Evolutionary conservation across 768 basidiomycete genomes (phyloP).

Genomic region (Postia placenta): DNA sequence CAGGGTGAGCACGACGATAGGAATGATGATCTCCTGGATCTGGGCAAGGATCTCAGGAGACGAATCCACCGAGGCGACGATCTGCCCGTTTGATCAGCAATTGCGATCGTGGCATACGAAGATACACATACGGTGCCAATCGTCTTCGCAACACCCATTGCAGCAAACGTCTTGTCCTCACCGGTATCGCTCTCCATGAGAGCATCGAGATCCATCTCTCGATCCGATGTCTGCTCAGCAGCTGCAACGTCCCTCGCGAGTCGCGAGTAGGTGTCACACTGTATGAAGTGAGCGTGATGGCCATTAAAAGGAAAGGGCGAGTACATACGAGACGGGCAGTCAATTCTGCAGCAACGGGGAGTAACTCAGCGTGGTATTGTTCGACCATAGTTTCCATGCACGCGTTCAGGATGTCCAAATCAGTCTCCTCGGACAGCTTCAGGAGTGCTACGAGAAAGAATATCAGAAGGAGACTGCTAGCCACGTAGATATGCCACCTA

Average conservation of each 20-base stretch:
- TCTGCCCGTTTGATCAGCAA: slow-evolving; percentile 32
- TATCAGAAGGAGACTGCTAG: slow-evolving; percentile 1
- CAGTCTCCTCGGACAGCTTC: slow-evolving; percentile 87
- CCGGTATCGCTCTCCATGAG: slow-evolving; percentile 47
- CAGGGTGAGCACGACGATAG: slow-evolving; percentile 70
- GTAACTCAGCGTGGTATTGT: slow-evolving; percentile 74
- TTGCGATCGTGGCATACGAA: background rate
- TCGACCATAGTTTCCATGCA: slow-evolving; percentile 87
- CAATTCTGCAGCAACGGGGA: slow-evolving; percentile 81
- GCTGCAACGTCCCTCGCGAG: slow-evolving; percentile 62
- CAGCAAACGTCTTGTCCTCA: slow-evolving; percentile 82
- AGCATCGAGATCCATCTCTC: slow-evolving; percentile 50
- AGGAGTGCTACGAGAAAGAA: slow-evolving; percentile 52
- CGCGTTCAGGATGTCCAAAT: slow-evolving; percentile 76
- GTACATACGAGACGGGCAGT: slow-evolving; percentile 64
- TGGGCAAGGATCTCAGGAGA: slow-evolving; percentile 70
- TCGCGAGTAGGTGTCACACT: slow-evolving; percentile 83
- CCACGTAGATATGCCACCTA: slow-evolving; percentile 20
- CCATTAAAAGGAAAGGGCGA: background rate
- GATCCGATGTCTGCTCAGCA: slow-evolving; percentile 41
- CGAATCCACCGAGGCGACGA: slow-evolving; percentile 68
- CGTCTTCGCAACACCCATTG: slow-evolving; percentile 85
- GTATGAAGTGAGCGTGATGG: slow-evolving; percentile 1
- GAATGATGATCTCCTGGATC: slow-evolving; percentile 77
- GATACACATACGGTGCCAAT: slow-evolving; percentile 57